Conservation (phyloP, 2,329 filamentous ascomycete genomes). For the Colletotrichum tofieldiae region DNA sequence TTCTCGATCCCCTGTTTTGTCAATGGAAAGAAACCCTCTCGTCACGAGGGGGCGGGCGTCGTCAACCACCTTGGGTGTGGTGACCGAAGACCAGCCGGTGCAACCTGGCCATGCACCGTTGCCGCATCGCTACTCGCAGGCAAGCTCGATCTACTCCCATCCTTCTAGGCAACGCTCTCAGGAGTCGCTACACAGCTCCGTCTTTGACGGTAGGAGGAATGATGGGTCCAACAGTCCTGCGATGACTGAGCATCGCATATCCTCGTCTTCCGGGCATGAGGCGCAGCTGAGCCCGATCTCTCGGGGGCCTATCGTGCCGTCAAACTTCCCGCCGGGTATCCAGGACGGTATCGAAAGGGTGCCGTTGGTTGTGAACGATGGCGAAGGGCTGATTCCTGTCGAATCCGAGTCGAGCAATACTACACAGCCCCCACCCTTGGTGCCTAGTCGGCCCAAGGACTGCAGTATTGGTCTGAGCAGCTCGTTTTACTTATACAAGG, state of each 20-base stretch:
- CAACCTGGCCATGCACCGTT: neutral
- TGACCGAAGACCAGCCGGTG: conserved; percentile 28
- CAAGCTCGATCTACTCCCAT: conserved; percentile 44
- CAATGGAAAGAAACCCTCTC: conserved; percentile 8
- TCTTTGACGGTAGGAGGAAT: conserved; percentile 52
- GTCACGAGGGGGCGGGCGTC: conserved; percentile 6
- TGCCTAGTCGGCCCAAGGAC: conserved; percentile 49
- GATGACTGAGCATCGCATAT: conserved; percentile 44
- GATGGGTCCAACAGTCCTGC: conserved; percentile 46
- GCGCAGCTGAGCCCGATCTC: conserved; percentile 24
- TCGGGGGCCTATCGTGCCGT: conserved; percentile 18
- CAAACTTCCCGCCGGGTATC: conserved; percentile 36
- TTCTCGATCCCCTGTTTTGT: conserved; percentile 11
- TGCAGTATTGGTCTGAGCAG: conserved; percentile 62
- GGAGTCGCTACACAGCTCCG: conserved; percentile 55
- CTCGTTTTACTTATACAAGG: conserved; percentile 68
- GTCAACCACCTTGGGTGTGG: conserved; percentile 16
- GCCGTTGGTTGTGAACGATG: conserved; percentile 32
- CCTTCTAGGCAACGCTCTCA: conserved; percentile 51
- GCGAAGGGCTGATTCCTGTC: conserved; percentile 57
- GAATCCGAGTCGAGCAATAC: conserved; percentile 48
- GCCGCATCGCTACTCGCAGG: conserved; percentile 34
- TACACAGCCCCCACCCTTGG: conserved; percentile 37
- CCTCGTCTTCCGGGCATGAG: conserved; percentile 36
- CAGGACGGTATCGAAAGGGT: conserved; percentile 39